A percentile compares a stretch with the other conserved stretches of the same genome.
Conservation (phyloP, 2,329 filamentous ascomycete species). For the Ilyonectria mors-panacis region DNA sequence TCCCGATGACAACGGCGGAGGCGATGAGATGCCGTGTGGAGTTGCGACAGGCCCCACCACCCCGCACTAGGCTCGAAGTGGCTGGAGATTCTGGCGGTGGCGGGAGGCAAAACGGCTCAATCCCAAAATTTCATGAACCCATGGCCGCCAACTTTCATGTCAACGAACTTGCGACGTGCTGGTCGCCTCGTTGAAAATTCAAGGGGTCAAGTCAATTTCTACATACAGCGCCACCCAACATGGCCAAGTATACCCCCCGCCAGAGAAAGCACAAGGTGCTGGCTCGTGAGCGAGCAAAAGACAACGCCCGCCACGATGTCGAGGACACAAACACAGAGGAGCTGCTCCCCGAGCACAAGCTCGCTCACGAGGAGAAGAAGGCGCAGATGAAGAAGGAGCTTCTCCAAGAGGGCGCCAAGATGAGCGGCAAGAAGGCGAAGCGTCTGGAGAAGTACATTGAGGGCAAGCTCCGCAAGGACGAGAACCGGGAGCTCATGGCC, state of each 20-base stretch:
- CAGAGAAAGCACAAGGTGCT: constrained; percentile 79
- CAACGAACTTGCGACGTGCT: constrained; percentile 31
- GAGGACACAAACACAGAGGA: constrained; percentile 55
- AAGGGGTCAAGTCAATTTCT: constrained; percentile 27
- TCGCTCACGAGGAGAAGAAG: constrained; percentile 68
- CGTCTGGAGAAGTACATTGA: constrained; percentile 81
- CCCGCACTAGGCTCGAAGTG: constrained; percentile 54
- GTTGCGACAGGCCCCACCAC: constrained; percentile 39
- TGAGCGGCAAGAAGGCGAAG: constrained; percentile 77
- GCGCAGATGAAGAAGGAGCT: constrained; percentile 69
- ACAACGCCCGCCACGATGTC: constrained; percentile 59
- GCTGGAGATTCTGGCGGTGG: constrained; percentile 54
- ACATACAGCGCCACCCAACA: constrained; percentile 44
- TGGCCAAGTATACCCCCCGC: constrained; percentile 73
- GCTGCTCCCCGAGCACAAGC: constrained; percentile 59
- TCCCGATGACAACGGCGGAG: background rate
- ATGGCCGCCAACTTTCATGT: constrained; percentile 27
- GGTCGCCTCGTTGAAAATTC: constrained; percentile 31
- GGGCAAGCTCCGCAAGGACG: constrained; percentile 94
- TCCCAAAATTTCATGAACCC: constrained; percentile 54
- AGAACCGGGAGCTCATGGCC: constrained; percentile 86
- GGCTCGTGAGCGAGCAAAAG: constrained; percentile 70
- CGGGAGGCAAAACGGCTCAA: constrained; percentile 52
- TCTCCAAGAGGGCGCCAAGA: constrained; percentile 65
- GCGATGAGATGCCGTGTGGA: constrained; percentile 29